phyloP scores from a whole-genome alignment of 768 basidiomycete genomes.

The Pholiota molesta region DNA sequence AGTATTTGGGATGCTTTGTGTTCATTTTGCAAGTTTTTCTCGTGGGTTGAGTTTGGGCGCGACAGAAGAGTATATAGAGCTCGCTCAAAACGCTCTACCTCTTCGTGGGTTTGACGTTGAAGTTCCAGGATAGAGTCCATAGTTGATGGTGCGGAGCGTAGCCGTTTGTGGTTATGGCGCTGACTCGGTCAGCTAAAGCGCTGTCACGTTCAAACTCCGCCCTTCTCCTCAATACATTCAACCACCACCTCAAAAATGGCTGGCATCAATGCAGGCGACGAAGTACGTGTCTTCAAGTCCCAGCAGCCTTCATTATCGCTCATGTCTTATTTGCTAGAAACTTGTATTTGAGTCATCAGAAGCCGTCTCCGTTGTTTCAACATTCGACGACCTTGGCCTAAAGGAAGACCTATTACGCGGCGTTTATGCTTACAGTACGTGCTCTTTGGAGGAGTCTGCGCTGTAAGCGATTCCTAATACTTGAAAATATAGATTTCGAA shows the following conservation, averaged over 20 bases:
- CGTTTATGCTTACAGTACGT: slow-evolving; percentile 95
- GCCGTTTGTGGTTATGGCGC: slow-evolving; percentile 11
- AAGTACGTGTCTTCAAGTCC: slow-evolving; percentile 48
- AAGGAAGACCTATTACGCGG: slow-evolving; percentile 96
- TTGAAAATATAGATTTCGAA: slow-evolving; percentile 71
- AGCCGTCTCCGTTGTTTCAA: slow-evolving; percentile 85
- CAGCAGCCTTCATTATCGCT: slow-evolving; percentile 9
- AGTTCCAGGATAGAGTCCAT: slow-evolving; percentile 96
- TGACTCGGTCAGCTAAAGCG: slow-evolving; percentile 14
- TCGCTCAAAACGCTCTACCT: slow-evolving; percentile 89
- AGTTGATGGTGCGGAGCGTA: slow-evolving; percentile 15
- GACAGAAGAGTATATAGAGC: slow-evolving; percentile 86
- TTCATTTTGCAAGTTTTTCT: slow-evolving; percentile 70
- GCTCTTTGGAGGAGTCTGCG: neutral
- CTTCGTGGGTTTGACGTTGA: slow-evolving; percentile 95
- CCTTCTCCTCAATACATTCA: slow-evolving; percentile 34
- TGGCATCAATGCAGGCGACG: slow-evolving; percentile 86
- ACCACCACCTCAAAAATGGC: slow-evolving; percentile 61
- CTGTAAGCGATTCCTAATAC: neutral
- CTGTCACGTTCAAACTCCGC: slow-evolving; percentile 60
- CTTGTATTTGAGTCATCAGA: slow-evolving; percentile 96
- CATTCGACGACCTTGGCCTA: slow-evolving; percentile 87
- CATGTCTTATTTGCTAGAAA: slow-evolving; percentile 53
- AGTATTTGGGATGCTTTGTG: slow-evolving; percentile 92
- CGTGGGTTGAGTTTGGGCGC: slow-evolving; percentile 62